Conservation (phyloP, 78 protist species). For the Dictyostelium purpureum region DNA sequence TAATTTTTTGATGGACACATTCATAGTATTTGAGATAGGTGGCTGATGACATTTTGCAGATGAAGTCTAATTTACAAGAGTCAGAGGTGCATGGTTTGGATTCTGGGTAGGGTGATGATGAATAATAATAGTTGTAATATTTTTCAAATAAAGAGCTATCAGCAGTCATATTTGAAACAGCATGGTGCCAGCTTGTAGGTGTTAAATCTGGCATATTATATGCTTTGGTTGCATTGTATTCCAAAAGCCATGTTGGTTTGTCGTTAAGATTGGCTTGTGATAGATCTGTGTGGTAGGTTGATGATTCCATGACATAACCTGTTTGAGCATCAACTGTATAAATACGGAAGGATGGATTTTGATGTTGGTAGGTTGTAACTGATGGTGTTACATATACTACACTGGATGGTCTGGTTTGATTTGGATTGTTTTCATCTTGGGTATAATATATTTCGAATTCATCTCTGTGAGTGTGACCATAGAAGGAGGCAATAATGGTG, state of each 20-base stretch:
- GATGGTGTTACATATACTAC: slow-evolving; percentile 33
- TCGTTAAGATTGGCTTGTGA: slow-evolving; percentile 9
- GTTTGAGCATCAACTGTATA: slow-evolving; percentile 13
- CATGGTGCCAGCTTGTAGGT: slow-evolving; percentile 10
- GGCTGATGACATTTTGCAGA: slow-evolving; percentile 15
- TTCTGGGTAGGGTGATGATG: slow-evolving; percentile 21
- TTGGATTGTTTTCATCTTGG: slow-evolving; percentile 1
- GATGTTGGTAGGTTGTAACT: slow-evolving; percentile 50
- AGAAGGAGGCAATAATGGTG: slow-evolving; percentile 22
- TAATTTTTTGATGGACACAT: neutral
- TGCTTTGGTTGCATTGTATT: slow-evolving; percentile 31
- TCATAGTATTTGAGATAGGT: neutral
- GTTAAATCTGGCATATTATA: slow-evolving; percentile 25
- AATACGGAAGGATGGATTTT: slow-evolving; percentile 72
- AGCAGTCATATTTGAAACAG: neutral
- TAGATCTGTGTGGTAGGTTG: slow-evolving; percentile 37
- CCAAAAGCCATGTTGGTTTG: slow-evolving; percentile 20
- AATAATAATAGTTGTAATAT: slow-evolving; percentile 12
- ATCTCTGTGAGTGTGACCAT: slow-evolving; percentile 68
- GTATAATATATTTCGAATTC: slow-evolving; percentile 33
- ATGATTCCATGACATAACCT: slow-evolving; percentile 13
- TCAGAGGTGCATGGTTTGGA: neutral
- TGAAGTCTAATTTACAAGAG: neutral
- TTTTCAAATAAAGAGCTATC: neutral
- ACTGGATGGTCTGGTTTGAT: neutral